Conservation (phyloP, 371 early-diverging fungal genomes). For the Dichotomocladium elegans region DNA sequence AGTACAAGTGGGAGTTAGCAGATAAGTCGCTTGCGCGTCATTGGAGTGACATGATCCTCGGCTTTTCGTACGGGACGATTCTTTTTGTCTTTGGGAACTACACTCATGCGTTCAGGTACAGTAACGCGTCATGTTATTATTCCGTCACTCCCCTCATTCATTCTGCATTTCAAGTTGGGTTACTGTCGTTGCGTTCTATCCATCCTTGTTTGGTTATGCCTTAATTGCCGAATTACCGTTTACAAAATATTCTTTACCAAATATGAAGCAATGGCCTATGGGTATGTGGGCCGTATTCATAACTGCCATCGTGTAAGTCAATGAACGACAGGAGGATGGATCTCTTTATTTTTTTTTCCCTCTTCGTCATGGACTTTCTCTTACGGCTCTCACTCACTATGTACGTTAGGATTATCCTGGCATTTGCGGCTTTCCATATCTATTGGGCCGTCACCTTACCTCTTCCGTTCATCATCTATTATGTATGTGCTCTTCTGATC, state of each 20-base stretch:
- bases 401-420: conserved; percentile 46
- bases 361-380: too few species aligned
- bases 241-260: conserved; percentile 66
- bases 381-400: too few species aligned
- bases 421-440: conserved; percentile 59
- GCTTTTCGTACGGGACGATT: conserved; percentile 58
- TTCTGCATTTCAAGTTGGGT: conserved; percentile 51
- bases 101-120: conserved; percentile 60
- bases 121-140: background rate
- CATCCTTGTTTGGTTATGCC: conserved; percentile 66
- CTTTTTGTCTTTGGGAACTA: conserved; percentile 85
- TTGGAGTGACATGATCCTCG: conserved; percentile 59
- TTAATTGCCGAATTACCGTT: conserved; percentile 70
- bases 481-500: conserved; percentile 54
- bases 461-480: conserved; percentile 49
- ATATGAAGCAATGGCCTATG: conserved; percentile 66
- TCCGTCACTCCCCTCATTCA: background rate
- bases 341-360: too few species aligned
- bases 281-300: conserved; percentile 67
- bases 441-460: conserved; percentile 38
- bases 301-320: conserved; percentile 47
- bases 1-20: conserved; percentile 64
- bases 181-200: conserved; percentile 66
- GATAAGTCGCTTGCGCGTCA: conserved; percentile 60
- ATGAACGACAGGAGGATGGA: too few species aligned